Base-by-base conservation (phyloP, 495 filamentous ascomycete genomes). In the Astrocystis sublimbata region DNA sequence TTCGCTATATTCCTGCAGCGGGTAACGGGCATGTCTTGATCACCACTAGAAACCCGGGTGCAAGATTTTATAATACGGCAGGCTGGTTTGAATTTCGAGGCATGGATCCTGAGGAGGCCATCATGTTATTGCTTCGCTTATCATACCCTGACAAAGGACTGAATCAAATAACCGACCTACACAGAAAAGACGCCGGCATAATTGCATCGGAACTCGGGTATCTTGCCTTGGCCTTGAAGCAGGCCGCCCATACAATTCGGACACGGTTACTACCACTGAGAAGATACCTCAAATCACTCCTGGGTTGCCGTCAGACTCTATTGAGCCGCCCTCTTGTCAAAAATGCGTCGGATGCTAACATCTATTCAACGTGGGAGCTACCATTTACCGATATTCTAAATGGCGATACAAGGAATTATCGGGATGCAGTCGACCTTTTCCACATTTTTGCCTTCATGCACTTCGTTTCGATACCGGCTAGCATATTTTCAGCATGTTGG, bases 11-110 rank as follows among this genome's bases (percentile, higher is more conserved):
- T 55, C 78, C 80, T 0, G 28, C 50, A n/a, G 68, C 75, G 6
- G 58, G 49, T 2, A 50, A 63, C 35, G 79, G 78, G 19, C 54
- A 66, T 17, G 67, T 81, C 23, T 50, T 81, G 0, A 61, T 81
- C 35, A 81, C 80, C 8, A 77, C 74, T 36, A 70, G 78, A 19
- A 76, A 81, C 49, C 74, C 64, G 3, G 66, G 70, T 0, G 57
- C 60, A 38, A 65, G 58, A 47, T 23, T 63, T 19, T 69, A 76
- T 69, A 68, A 64, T 21, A 79, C 66, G 12, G 69, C 67, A 36
- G 72, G 73, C 7, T 66, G 46, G 12, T 70, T 69, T 43, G 35
- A 65, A 2, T 67, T 78, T 53, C 59, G 69, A 33, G 61, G 65
- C 15, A 67, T 80, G 68, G 40, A 65, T 31, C 28, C 41, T 28